Evolutionary conservation across 768 basidiomycete genomes (phyloP).

Genomic region (Tremella fuciformis): DNA sequence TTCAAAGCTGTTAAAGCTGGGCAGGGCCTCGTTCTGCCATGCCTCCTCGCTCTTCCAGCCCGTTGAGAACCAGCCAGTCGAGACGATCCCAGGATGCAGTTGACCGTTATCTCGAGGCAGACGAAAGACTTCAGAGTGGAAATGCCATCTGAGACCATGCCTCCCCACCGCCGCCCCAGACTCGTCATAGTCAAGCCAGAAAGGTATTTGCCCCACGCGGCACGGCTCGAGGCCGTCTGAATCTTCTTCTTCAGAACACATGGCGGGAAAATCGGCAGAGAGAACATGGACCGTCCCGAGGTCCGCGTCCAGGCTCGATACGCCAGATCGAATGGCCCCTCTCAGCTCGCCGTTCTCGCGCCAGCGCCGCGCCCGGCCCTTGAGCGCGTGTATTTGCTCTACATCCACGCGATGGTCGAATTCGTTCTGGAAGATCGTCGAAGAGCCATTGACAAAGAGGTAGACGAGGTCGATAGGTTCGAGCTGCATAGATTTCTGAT

Average conservation of each 20-base stretch:
- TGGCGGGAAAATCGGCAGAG: conserved; percentile 34
- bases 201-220: conserved; percentile 44
- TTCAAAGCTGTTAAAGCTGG: conserved; percentile 47
- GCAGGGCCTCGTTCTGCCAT: conserved; percentile 36
- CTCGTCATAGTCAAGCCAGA: conserved; percentile 40
- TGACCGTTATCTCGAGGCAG: conserved; percentile 21
- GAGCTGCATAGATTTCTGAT: too few species aligned
- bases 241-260: conserved; percentile 2
- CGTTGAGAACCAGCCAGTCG: too few species aligned
- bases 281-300: conserved; percentile 40
- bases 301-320: conserved; percentile 15
- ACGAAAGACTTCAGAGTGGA: conserved; percentile 44
- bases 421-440: conserved; percentile 27
- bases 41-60: conserved; percentile 20
- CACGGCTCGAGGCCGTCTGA: conserved; percentile 12
- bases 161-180: not conserved
- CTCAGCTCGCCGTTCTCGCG: conserved; percentile 46
- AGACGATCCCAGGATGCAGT: not conserved
- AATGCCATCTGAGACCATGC: conserved; percentile 39
- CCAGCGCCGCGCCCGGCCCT: conserved; percentile 33
- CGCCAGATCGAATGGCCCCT: conserved; percentile 38
- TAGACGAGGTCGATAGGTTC: conserved; percentile 40
- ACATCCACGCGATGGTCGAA: conserved; percentile 13
- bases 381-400: conserved; percentile 19
- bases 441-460: conserved; percentile 45